A percentile compares a stretch with the other conserved stretches of the same genome.
These are phyloP conservation scores for Fulvia fulva DNA, from an alignment of 2,329 filamentous ascomycete species.

Conservation along the genomic window DNA sequence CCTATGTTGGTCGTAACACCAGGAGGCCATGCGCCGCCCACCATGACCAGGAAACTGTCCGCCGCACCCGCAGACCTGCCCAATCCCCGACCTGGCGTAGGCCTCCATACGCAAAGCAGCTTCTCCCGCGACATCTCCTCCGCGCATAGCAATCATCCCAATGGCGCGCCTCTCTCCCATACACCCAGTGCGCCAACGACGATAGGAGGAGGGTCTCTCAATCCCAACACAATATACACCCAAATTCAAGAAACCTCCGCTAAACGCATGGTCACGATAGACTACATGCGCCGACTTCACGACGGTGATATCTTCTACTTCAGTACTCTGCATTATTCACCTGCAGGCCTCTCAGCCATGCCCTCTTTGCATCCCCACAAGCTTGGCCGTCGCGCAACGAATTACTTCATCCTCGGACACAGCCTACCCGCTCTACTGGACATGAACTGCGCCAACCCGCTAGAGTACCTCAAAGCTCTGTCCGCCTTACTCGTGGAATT, in stretches of 20 bases:
- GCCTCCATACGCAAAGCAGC: slow-evolving; percentile 22
- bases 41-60: slow-evolving; percentile 14
- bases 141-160: slow-evolving; percentile 15
- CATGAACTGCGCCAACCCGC: slow-evolving; percentile 71
- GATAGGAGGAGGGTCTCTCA: slow-evolving; percentile 9
- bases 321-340: slow-evolving; percentile 90
- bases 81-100: slow-evolving; percentile 13
- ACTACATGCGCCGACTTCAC: slow-evolving; percentile 89
- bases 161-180: slow-evolving; percentile 22
- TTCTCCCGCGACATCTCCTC: slow-evolving; percentile 23
- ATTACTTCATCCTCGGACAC: slow-evolving; percentile 87
- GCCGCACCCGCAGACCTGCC: slow-evolving; percentile 7
- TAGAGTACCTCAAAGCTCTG: slow-evolving; percentile 82
- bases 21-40: slow-evolving; percentile 9
- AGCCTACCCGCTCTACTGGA: slow-evolving; percentile 88
- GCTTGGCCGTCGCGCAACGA: slow-evolving; percentile 83
- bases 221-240: slow-evolving; percentile 55
- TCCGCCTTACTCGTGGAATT: slow-evolving; percentile 86
- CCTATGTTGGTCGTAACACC: slow-evolving; percentile 18
- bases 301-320: slow-evolving; percentile 97
- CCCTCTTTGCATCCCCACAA: slow-evolving; percentile 82
- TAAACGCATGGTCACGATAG: slow-evolving; percentile 90
- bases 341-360: slow-evolving; percentile 72
- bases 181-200: slow-evolving; percentile 11
- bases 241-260: slow-evolving; percentile 79